Evolutionary conservation across 441 rosid genomes (phyloP).

Genomic region (Euphorbia schlechtendalii): DNA sequence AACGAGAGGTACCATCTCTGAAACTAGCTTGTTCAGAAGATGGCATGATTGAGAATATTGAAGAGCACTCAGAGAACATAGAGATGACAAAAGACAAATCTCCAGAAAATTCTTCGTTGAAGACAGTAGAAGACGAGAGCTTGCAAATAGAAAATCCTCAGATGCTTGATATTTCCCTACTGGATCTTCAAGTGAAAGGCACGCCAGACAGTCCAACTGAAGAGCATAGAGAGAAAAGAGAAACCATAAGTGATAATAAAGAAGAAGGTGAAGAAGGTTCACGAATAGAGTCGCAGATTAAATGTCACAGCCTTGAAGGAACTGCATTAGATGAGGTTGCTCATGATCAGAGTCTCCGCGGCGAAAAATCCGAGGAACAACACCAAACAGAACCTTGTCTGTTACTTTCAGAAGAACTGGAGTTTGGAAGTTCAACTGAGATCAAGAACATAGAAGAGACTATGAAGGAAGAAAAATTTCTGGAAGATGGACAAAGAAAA

Average conservation of each 20-base stretch:
- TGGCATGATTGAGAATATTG: conserved; percentile 20
- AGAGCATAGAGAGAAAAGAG: conserved; percentile 15
- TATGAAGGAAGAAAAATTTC: conserved; percentile 6
- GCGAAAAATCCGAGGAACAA: conserved; percentile 26
- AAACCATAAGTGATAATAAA: background rate
- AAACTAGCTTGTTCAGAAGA: conserved; percentile 26
- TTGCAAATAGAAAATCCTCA: conserved; percentile 13
- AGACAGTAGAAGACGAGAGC: conserved; percentile 22
- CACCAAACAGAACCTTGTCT: conserved; percentile 13
- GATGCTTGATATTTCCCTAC: conserved; percentile 18
- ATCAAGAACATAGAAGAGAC: conserved; percentile 5
- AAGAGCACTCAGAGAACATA: conserved; percentile 21
- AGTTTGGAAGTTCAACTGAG: background rate
- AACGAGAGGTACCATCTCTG: conserved; percentile 19
- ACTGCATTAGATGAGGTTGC: conserved; percentile 19
- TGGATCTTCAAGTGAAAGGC: conserved; percentile 16
- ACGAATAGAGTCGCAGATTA: conserved; percentile 9
- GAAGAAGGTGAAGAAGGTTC: conserved; percentile 18
- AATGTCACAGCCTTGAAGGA: conserved; percentile 17
- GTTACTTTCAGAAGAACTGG: conserved; percentile 19
- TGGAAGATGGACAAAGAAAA: background rate
- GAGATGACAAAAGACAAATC: conserved; percentile 23
- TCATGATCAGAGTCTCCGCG: conserved; percentile 23
- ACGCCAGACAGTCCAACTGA: conserved; percentile 16
- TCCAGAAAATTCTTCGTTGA: conserved; percentile 12